Base-by-base conservation (phyloP, 371 early-diverging fungal species). In the Mortierella sp. region DNA sequence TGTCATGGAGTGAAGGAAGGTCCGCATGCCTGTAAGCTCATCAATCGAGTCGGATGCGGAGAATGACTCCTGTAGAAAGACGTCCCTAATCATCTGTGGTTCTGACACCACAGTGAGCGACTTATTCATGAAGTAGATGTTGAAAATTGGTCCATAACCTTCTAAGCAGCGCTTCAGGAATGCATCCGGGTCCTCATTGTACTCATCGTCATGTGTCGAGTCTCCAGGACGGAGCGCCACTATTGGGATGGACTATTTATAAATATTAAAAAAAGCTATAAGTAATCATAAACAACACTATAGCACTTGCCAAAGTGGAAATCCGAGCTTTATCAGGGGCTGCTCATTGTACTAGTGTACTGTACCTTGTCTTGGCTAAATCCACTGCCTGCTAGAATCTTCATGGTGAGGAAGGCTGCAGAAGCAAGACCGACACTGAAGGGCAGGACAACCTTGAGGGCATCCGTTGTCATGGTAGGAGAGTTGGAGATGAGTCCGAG, bases 401-500 rank as follows among this genome's bases (percentile, higher is more conserved):
- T 60, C 30, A 49, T 34, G 19, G 66, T 31, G 14, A 65, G 43
- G 24, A 43, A 61, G 15, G 58, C 72, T 2, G 54, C 72, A 0
- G 72, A 72, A 8, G 66, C 72, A 34, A 65, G 50, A 2, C 72
- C 72, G 27, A 72, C 47, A 28, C 65, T 62, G 9, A 72, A 32
- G 31, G 72, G 72, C 11, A 72, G 32, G 3, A 34, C 57, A 6
- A 26, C 34, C 49, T 57, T 65, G 24, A 65, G 34, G 32, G 44
- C 30, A 4, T 60, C 66, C 17, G 49, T 39, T 6, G 41, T 32
- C 7, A 51, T 14, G n/a, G 26, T 23, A 4, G 60, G 15, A 7
- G 64, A 41, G 43, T 50, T 59, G 50, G 71, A 58, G 23, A 60
- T 17, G 9, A 70, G 56, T 12, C 56, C 42, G 27, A 70, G 49